Evolutionary conservation across 495 filamentous ascomycete species (phyloP), one percentile per base, ranked within the genome.

Genomic region (Daldinia childiae): DNA sequence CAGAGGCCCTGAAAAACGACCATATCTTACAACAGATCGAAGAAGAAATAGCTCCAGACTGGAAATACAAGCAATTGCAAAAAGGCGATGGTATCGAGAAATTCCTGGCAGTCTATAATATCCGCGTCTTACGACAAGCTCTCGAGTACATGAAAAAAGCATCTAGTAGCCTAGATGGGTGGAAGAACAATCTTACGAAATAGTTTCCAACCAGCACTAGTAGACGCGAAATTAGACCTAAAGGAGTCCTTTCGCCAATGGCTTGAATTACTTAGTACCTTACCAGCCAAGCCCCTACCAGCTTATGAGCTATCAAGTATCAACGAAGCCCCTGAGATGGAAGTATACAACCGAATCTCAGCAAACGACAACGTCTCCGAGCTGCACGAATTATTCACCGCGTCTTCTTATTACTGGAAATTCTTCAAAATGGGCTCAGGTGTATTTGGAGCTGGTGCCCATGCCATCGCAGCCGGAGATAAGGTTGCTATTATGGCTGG

Each of bases 141-240:
- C 60, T 52, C 32, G 45, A 12, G n/a, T 62, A 62, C 60, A 54
- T 39, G 60, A 15, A 54, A 32, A 39, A 39, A 29, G 30, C 43
- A n/a, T n/a, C 41, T 17, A 61, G 4, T 27, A 38, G 48, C 6
- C 32, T 15, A 8, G 45, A 62, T 6, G 1, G 17, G 1, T 55
- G 51, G 51, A 24, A 29, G 12, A 29, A n/a, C 3, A 27, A 55
- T 5, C 27, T 55, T 55, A 55, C 14, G 51, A 55, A 1, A 55
- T 55, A 15, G 51, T 32, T 4, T 55, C 51, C 12, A n/a, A 15
- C 21, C 51, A 55, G 51, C 26, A 7, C 7, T 4, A 15, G n/a
- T 29, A 29, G 51, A 55, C 14, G 51, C 24, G 1, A 29, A 29
- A 15, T 4, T 55, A 27, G 51, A 55, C 27, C 9, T 55, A 1